Percentiles rank a stretch among this genome's conserved stretches.
Evolutionary conservation across 139 green algal species (phyloP).

Genomic region (Micromonas pusilla): DNA sequence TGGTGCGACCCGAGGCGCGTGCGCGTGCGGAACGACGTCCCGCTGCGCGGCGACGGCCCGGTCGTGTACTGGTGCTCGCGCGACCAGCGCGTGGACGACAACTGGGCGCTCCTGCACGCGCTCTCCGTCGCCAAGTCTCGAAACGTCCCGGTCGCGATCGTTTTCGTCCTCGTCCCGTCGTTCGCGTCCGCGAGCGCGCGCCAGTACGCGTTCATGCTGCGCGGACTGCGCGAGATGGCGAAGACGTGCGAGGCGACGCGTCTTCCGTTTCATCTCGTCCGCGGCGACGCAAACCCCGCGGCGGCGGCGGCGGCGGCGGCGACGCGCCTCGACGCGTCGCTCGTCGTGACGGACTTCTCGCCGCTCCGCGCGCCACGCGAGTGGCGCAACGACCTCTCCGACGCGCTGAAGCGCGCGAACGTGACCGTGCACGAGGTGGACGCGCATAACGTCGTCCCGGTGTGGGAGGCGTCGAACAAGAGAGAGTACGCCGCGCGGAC

Average conservation of each 20-base stretch:
- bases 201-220: conserved; percentile 9
- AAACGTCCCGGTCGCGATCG: neutral
- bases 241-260: neutral
- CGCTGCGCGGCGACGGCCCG: conserved; percentile 5
- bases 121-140: neutral
- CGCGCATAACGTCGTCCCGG: conserved; percentile 92
- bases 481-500: conserved; percentile 77
- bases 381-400: neutral
- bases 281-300: neutral
- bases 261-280: conserved; percentile 12
- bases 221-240: conserved; percentile 3
- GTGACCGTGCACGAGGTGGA: conserved; percentile 66
- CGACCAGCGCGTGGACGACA: conserved; percentile 26
- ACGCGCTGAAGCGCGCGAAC: neutral
- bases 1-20: neutral
- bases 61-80: conserved; percentile 29
- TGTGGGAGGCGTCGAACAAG: conserved; percentile 84
- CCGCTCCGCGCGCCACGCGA: neutral
- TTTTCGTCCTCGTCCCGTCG: neutral
- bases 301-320: neutral
- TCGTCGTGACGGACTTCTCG: conserved; percentile 21
- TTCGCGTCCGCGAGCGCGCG: neutral
- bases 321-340: neutral
- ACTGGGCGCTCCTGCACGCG: conserved; percentile 23
- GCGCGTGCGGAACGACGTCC: neutral